A percentile compares a stretch with the other conserved stretches of the same genome.
Conservation (phyloP, 1,139 yeast species). For the Geotrichum europaeum region DNA sequence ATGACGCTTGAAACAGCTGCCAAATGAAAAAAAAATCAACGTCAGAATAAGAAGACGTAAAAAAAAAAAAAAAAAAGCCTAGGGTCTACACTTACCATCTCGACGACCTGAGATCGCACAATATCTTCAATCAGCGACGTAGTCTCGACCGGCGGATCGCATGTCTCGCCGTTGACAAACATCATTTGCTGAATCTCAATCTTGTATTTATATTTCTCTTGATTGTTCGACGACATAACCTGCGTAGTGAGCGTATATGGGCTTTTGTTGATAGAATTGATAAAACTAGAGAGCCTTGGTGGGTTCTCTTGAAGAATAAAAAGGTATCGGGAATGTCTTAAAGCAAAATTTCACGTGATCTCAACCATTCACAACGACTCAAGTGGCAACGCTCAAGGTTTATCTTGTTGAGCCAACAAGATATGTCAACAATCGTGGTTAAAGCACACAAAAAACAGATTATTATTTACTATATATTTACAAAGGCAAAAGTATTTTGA, state of each 20-base stretch:
- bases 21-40: background rate
- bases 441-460: background rate
- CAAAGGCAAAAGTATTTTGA: background rate
- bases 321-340: background rate
- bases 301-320: background rate
- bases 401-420: background rate
- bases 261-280: background rate
- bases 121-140: slow-evolving; percentile 90
- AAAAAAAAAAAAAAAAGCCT: background rate
- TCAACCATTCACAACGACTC: background rate
- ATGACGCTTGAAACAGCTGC: slow-evolving; percentile 62
- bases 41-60: too few species aligned
- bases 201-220: slow-evolving; percentile 29
- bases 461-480: background rate
- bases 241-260: background rate
- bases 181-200: slow-evolving; percentile 57
- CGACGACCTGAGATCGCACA: slow-evolving; percentile 91
- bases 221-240: background rate
- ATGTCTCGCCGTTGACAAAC: slow-evolving; percentile 95
- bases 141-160: slow-evolving; percentile 89
- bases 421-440: background rate
- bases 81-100: slow-evolving; percentile 41
- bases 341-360: background rate
- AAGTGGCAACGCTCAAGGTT: background rate
- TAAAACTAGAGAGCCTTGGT: too few species aligned